Percentiles rank a stretch among this genome's conserved stretches.
phyloP scores from a whole-genome alignment of 805 yeast genomes.

The Candida tammaniensis region DNA sequence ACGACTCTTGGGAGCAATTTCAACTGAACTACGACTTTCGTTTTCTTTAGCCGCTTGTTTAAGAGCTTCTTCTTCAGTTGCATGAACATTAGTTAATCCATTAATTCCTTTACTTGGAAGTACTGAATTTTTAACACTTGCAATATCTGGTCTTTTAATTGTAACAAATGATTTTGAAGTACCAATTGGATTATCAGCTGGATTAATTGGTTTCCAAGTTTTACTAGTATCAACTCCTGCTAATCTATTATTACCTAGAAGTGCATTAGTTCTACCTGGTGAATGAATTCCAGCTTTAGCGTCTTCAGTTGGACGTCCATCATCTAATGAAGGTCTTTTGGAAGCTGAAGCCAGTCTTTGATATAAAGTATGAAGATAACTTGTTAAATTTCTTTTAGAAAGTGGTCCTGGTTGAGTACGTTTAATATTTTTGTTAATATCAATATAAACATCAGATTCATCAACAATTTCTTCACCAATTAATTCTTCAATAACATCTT shows the following conservation, averaged over 20 bases:
- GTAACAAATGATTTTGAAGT: conserved; percentile 65
- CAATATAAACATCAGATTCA: conserved; percentile 91
- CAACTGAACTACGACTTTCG: conserved; percentile 26
- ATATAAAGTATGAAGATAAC: conserved; percentile 64
- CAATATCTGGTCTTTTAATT: conserved; percentile 54
- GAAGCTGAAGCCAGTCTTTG: conserved; percentile 26
- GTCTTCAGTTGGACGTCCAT: neutral
- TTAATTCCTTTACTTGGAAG: conserved; percentile 15
- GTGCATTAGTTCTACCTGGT: conserved; percentile 4
- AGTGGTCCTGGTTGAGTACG: conserved; percentile 74
- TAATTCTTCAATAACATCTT: conserved; percentile 96
- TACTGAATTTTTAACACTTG: conserved; percentile 18
- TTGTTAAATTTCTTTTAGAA: conserved; percentile 64
- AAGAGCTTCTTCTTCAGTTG: conserved; percentile 31
- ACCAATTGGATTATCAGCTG: conserved; percentile 68
- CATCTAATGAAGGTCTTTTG: conserved; percentile 43
- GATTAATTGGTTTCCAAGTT: conserved; percentile 54
- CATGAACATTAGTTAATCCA: conserved; percentile 1
- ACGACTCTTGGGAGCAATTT: neutral
- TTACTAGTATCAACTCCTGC: conserved; percentile 17
- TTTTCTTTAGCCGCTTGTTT: conserved; percentile 32
- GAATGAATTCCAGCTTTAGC: neutral
- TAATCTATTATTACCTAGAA: conserved; percentile 8
- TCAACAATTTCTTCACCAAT: conserved; percentile 98
- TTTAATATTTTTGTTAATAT: conserved; percentile 83